A percentile compares a stretch with the other conserved stretches of the same genome.
Conservation (phyloP, 306 rosid species). For the Quercus gilva region DNA sequence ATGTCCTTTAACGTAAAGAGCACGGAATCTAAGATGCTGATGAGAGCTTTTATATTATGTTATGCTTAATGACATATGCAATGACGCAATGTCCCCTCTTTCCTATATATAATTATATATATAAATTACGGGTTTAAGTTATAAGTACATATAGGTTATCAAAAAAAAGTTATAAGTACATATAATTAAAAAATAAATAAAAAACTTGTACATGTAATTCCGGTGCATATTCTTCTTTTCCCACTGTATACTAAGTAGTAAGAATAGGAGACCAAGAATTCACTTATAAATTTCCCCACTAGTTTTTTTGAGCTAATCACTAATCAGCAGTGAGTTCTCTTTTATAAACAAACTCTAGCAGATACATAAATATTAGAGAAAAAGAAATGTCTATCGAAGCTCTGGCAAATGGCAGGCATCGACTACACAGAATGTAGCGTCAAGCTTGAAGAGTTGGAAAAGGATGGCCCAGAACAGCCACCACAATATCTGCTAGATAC, state of each 20-base stretch:
- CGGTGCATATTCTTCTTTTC: slow-evolving; percentile 30
- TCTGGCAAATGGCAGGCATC: slow-evolving; percentile 51
- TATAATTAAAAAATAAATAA: too few relatives aligned
- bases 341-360: neutral
- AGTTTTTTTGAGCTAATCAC: neutral
- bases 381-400: slow-evolving; percentile 38
- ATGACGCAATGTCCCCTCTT: neutral
- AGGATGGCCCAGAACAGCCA: neutral
- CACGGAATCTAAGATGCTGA: neutral
- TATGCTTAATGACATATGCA: slow-evolving; percentile 9
- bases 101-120: neutral
- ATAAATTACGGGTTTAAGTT: neutral
- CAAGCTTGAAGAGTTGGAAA: slow-evolving; percentile 23
- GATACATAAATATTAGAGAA: neutral
- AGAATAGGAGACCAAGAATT: neutral
- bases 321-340: neutral
- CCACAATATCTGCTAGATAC: slow-evolving; percentile 16
- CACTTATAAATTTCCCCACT: neutral
- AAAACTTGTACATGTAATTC: slow-evolving; percentile 1
- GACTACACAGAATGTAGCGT: slow-evolving; percentile 24
- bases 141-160: too few relatives aligned
- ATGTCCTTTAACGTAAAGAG: neutral
- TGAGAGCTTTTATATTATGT: neutral
- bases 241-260: too few relatives aligned
- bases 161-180: neutral